These are phyloP conservation scores for Microascus cirrosus DNA, from an alignment of 2,329 filamentous ascomycete species.

Conservation along the genomic window DNA sequence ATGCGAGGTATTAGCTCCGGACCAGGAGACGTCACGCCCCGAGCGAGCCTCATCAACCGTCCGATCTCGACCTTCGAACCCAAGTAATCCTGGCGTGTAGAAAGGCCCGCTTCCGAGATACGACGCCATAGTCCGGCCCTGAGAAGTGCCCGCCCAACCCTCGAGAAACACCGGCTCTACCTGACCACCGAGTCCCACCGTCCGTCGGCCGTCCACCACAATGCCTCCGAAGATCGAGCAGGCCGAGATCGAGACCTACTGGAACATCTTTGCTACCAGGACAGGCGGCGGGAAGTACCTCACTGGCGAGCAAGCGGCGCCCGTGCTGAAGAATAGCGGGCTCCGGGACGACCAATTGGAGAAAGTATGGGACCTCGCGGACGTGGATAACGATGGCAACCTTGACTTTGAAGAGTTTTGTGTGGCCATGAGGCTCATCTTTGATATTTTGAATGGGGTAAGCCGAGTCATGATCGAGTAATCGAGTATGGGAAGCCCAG, in stretches of 20 bases:
- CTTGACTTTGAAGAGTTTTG: constrained; percentile 99
- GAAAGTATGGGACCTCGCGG: constrained; percentile 90
- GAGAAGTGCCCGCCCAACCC: neutral
- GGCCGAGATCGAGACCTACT: constrained; percentile 53
- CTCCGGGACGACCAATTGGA: constrained; percentile 72
- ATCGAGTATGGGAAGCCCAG: too few species aligned
- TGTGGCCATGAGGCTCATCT: constrained; percentile 96
- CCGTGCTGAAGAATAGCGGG: constrained; percentile 53
- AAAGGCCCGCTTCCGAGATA: neutral
- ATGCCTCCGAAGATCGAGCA: constrained; percentile 53
- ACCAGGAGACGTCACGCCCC: neutral
- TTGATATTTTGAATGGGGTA: constrained; percentile 93
- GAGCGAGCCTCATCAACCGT: neutral
- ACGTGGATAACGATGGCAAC: constrained; percentile 95
- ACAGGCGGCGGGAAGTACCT: constrained; percentile 49
- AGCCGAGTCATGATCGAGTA: constrained; percentile 15
- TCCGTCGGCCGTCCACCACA: constrained; percentile 1
- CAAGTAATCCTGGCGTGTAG: neutral
- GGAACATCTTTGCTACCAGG: constrained; percentile 51
- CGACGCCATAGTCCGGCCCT: neutral
- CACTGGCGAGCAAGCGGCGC: constrained; percentile 50
- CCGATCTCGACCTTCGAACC: neutral
- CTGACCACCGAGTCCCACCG: neutral
- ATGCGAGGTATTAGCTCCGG: neutral
- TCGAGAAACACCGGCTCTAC: neutral